A percentile compares a stretch with the other conserved stretches of the same genome.
Conservation (phyloP, 768 basidiomycete species). For the Amanita pseudoporphyria region DNA sequence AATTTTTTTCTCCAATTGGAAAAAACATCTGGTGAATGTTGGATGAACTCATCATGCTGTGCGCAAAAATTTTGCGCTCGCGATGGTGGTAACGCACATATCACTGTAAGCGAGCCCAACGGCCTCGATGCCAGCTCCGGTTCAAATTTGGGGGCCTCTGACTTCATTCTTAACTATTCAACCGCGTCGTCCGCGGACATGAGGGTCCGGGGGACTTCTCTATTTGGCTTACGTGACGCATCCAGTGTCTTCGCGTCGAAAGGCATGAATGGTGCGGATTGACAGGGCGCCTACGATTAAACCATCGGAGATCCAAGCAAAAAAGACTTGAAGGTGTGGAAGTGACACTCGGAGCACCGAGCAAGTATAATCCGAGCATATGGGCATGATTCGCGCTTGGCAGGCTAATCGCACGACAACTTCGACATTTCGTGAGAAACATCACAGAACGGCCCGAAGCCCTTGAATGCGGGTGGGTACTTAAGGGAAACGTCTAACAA, state of each 20-base stretch:
- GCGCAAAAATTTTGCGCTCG: background rate
- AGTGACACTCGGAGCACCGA: background rate
- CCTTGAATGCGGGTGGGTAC: background rate
- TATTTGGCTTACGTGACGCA: background rate
- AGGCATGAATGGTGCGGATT: background rate
- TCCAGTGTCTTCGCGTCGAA: background rate
- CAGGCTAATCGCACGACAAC: background rate
- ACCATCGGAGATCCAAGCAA: background rate
- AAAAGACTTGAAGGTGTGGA: background rate
- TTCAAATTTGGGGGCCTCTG: no score
- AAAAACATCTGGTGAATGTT: background rate
- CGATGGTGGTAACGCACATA: background rate
- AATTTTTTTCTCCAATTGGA: background rate
- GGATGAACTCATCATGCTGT: background rate
- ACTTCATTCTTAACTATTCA: background rate
- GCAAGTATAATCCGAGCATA: no score
- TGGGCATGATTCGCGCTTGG: no score
- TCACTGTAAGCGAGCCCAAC: background rate
- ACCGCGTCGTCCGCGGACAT: slow-evolving; percentile 4
- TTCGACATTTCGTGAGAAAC: background rate
- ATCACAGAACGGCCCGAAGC: background rate
- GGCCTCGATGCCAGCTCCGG: no score
- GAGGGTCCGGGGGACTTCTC: background rate
- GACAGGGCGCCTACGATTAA: background rate
- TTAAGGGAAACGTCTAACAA: background rate